phyloP scores from a whole-genome alignment of 768 basidiomycete genomes.

The Mycena pura region DNA sequence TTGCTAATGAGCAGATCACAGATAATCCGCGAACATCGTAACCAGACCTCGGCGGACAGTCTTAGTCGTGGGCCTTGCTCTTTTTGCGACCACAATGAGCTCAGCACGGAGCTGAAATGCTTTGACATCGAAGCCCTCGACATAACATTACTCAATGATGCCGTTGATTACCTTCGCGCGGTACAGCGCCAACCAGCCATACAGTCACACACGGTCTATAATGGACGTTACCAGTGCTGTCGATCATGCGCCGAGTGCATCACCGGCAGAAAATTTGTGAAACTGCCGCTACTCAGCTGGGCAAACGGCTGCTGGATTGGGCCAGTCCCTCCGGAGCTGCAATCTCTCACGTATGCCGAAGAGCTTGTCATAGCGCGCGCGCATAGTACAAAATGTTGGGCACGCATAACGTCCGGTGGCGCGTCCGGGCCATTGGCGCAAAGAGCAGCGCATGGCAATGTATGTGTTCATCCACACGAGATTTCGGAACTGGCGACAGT shows the following conservation, averaged over 20 bases:
- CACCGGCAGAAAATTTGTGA: not conserved
- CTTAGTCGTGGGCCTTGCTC: not conserved
- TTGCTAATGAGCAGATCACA: not conserved
- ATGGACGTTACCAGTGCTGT: not conserved
- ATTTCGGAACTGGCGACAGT: not conserved
- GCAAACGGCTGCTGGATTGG: too few species aligned
- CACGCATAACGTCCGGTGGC: too few species aligned
- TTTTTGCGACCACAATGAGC: too few species aligned
- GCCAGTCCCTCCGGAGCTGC: too few species aligned
- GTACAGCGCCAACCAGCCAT: not conserved
- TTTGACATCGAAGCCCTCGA: not conserved
- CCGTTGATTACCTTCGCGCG: not conserved
- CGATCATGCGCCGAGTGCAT: not conserved
- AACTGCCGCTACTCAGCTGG: not conserved
- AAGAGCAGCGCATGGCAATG: conserved; percentile 9
- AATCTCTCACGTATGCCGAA: too few species aligned
- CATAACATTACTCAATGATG: not conserved
- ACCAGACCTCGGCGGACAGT: not conserved
- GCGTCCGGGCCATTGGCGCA: too few species aligned
- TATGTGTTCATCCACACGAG: conserved; percentile 18
- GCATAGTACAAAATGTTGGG: too few species aligned
- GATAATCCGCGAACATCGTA: not conserved
- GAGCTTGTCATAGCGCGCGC: too few species aligned
- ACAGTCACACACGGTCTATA: not conserved
- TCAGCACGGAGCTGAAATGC: not conserved